Evolutionary conservation across 2,329 filamentous ascomycete genomes (phyloP), one percentile per base, ranked within the genome.

Genomic region (Monosporascus sp.): DNA sequence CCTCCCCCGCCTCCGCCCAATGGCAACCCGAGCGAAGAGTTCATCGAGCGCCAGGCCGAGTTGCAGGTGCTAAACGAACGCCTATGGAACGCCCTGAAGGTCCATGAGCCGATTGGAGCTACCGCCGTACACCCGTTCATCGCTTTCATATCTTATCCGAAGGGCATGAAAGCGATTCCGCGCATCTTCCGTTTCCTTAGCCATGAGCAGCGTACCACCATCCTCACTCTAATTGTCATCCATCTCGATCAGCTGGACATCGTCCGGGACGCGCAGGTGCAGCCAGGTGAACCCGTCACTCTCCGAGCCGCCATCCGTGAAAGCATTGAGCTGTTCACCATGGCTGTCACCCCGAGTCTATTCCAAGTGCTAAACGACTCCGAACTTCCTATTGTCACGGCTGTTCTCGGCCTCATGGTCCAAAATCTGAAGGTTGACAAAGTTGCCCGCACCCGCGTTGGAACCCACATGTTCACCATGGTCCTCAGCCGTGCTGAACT

Each of bases 151-250:
- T 96, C 92, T 5, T 95, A 94, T 65, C 84, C 86, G 61, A 99
- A 99, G 76, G 94, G 94, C 65, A 97, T 97, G 76, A 96, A 94
- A 75, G 90, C 89, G 2, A 90, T 99, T 55, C 91, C 91, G 48
- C 90, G 94, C 51, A 89, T 97, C 50, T 97, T 97, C 81, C 87
- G 91, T 44, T 90, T 97, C 65, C 89, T 97, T 50, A 88, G 89
- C 58, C 88, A 92, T 57, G 89, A 97, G 66, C 92, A 97, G 72
- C 89, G 93, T 48, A 92, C 94, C 22, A 97, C 92, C 1, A 90
- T 97, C 57, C 79, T 99, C 57, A 99, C 94, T 5, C 93, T 99
- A 81, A 93, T 99, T 60, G 84, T 96, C 54, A 86, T 97, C 49
- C 91, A 97, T 63, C 84, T 99, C 34, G 94, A 97, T 68, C 85